Conservation (phyloP, 768 basidiomycete species). For the Calocera cornea region DNA sequence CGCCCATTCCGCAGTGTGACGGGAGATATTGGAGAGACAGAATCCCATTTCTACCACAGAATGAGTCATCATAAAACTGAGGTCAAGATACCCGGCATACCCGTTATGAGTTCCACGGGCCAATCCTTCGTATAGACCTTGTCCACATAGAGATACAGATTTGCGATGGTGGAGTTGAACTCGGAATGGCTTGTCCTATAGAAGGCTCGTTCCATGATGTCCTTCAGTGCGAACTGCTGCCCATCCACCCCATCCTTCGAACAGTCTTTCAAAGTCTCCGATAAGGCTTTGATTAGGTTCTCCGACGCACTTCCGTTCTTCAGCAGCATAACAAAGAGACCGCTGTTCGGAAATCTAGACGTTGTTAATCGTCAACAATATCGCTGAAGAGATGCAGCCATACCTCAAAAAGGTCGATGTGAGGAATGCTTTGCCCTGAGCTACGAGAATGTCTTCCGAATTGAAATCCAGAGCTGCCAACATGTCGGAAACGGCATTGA, state of each 20-base stretch:
- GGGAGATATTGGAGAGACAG: slow-evolving; percentile 39
- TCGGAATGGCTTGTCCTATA: slow-evolving; percentile 20
- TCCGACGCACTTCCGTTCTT: slow-evolving; percentile 22
- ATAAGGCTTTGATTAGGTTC: not conserved
- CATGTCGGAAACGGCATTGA: slow-evolving; percentile 39
- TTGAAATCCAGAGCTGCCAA: slow-evolving; percentile 36
- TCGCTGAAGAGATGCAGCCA: not conserved
- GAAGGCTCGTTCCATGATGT: not conserved
- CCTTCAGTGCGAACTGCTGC: not conserved
- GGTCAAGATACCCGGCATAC: slow-evolving; percentile 27
- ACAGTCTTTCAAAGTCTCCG: not conserved
- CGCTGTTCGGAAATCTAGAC: slow-evolving; percentile 43
- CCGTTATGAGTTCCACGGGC: slow-evolving; percentile 38
- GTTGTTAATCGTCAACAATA: not conserved
- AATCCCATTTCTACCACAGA: slow-evolving; percentile 39
- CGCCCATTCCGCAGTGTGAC: slow-evolving; percentile 44
- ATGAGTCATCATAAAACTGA: not conserved
- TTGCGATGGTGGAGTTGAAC: slow-evolving; percentile 38
- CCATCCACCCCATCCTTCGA: not conserved
- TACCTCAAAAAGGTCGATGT: slow-evolving; percentile 30
- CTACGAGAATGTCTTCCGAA: slow-evolving; percentile 43
- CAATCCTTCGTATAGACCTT: slow-evolving; percentile 42
- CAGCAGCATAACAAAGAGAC: slow-evolving; percentile 43
- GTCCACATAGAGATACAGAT: slow-evolving; percentile 45
- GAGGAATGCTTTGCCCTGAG: slow-evolving; percentile 45